phyloP scores from a whole-genome alignment of 2,329 filamentous ascomycete genomes.

The Paramyrothecium sp. region DNA sequence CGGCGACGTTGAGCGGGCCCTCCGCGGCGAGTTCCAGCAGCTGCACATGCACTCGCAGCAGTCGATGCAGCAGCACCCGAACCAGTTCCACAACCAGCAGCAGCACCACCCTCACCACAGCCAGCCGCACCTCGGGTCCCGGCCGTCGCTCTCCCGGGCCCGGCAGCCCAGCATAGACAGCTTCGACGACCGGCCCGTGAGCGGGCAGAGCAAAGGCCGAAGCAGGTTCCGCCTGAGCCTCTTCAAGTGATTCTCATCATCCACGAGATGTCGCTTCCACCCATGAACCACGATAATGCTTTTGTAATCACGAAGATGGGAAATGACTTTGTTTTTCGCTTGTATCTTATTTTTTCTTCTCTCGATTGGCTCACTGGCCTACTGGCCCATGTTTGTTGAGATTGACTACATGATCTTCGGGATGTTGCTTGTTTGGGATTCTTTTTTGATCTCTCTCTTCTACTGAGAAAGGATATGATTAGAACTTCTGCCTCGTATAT shows the following conservation, averaged over 20 bases:
- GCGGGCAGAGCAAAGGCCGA: conserved; percentile 15
- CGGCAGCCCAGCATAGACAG: conserved; percentile 20
- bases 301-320: neutral
- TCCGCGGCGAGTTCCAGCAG: conserved; percentile 33
- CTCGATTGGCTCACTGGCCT: too few species aligned
- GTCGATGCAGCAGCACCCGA: neutral
- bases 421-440: too few species aligned
- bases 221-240: conserved; percentile 18
- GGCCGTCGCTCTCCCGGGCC: conserved; percentile 8
- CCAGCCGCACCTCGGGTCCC: neutral
- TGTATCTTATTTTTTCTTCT: too few species aligned
- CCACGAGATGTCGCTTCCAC: neutral
- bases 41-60: neutral
- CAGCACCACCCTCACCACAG: neutral
- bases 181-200: conserved; percentile 16
- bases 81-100: neutral
- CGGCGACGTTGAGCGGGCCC: conserved; percentile 37
- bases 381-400: too few species aligned
- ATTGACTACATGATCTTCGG: too few species aligned
- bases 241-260: conserved; percentile 6
- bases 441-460: too few species aligned
- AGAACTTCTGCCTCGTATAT: too few species aligned
- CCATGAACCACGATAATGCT: neutral
- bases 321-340: too few species aligned
- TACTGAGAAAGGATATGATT: too few species aligned